A percentile compares a stretch with the other conserved stretches of the same genome.
These are phyloP conservation scores for Candida silvicultrix DNA, from an alignment of 805 yeast genomes.

Conservation along the genomic window DNA sequence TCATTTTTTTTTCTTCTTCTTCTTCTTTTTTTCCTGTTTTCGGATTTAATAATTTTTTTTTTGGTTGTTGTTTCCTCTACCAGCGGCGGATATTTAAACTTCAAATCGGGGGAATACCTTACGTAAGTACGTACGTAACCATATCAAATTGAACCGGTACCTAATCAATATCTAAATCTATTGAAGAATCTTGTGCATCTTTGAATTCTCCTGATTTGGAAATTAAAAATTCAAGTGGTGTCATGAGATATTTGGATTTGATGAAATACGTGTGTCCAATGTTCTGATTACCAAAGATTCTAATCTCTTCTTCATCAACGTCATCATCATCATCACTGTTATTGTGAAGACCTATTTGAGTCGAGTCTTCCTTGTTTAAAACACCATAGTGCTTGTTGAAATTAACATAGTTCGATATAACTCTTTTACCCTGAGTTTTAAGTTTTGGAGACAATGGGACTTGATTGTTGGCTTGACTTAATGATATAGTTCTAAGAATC, in stretches of 20 bases:
- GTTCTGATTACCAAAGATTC: background rate
- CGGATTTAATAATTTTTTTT: background rate
- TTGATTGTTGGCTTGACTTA: background rate
- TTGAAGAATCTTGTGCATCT: too few species aligned
- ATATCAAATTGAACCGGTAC: too few species aligned
- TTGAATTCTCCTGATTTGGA: background rate
- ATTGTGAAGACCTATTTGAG: too few species aligned
- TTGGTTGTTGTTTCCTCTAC: too few species aligned
- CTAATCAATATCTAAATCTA: background rate
- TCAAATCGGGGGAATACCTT: too few species aligned
- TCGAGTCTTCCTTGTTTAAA: background rate
- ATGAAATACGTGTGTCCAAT: background rate
- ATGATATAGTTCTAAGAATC: conserved; percentile 17
- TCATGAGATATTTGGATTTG: background rate
- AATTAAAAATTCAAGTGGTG: background rate
- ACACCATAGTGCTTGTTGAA: background rate
- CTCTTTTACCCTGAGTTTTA: background rate
- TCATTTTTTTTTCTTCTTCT: background rate
- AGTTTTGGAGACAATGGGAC: background rate
- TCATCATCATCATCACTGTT: background rate
- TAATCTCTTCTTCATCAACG: background rate
- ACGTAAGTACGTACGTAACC: too few species aligned
- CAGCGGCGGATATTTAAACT: too few species aligned
- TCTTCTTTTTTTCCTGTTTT: too few species aligned
- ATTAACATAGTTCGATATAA: conserved; percentile 1